Evolutionary conservation across 208 protist genomes (phyloP), one percentile per base, ranked within the genome.

Genomic region (Leishmania gerbilli): DNA sequence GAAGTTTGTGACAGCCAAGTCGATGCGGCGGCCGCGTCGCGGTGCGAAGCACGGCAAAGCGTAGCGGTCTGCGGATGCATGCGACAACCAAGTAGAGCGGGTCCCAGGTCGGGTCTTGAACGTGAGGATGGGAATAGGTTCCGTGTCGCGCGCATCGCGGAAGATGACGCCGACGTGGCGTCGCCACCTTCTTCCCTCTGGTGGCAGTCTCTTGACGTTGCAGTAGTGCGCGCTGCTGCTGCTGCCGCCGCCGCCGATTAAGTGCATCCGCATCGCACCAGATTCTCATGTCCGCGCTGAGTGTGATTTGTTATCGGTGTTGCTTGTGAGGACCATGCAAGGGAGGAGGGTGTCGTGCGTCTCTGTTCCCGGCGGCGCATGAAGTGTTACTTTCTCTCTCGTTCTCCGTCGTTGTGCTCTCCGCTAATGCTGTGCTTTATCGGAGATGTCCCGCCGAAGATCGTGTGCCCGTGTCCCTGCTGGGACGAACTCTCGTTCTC

Each of bases 1-100:
- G 8, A 82, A 79, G 74, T 82, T 86, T 72, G n/a, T 82, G 27
- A 86, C 82, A 2, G 77, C 78, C n/a, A 84, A 87, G 62, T 74
- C 81, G 56, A 27, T 82, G 77, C 77, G 82, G 19, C 45, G 47
- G 27, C 40, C 67, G 49, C 67, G 51, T 31, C 77, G 71, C 11
- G 11, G 56, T 13, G 2, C 64, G 5, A 77, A 60, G 15, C 11
- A 31, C 40, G 5, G 51, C 0, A 81, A 82, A 17, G 72, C 77
- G 34, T 77, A 69, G 11, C 4, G 40, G 27, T 68, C 9, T 4
- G 47, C 11, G 4, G 6, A 42, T 68, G 34, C 17, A 15, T 15
- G 8, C 34, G 21, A 15, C 6, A 68, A 7, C 64, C 31, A 64
- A 64, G 58, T 6, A 15, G 34, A 64, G 11, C 27, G 34, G 8